phyloP scores from a whole-genome alignment of 345 rosid species.

The Odontarrhena argentea region DNA sequence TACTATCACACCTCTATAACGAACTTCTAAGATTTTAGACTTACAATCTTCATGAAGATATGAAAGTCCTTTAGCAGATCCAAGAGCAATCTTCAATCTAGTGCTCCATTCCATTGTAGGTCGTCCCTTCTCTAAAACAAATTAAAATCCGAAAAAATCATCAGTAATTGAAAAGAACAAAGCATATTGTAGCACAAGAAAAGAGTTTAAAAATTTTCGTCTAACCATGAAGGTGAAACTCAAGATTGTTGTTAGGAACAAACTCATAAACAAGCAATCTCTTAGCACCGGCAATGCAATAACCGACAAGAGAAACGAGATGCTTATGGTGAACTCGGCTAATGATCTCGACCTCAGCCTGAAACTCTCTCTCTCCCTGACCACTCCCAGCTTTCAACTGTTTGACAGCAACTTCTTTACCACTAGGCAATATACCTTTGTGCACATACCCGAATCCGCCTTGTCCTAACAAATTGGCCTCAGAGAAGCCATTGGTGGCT shows the following conservation, averaged over 20 bases:
- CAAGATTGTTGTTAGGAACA: conserved; percentile 62
- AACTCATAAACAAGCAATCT: conserved; percentile 78
- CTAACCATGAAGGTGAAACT: conserved; percentile 71
- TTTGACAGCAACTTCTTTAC: conserved; percentile 67
- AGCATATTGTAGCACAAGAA: neutral
- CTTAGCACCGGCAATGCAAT: conserved; percentile 53
- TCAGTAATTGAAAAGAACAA: conserved; percentile 5
- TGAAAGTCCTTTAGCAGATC: conserved; percentile 92
- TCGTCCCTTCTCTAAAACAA: conserved; percentile 58
- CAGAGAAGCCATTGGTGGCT: conserved; percentile 70
- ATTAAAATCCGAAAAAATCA: conserved; percentile 3
- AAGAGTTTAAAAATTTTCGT: neutral
- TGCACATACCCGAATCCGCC: conserved; percentile 79
- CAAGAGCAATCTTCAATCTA: conserved; percentile 77
- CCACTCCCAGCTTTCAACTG: conserved; percentile 66
- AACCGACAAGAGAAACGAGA: conserved; percentile 73
- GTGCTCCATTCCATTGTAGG: conserved; percentile 83
- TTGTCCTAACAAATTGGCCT: conserved; percentile 65
- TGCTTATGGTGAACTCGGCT: conserved; percentile 72
- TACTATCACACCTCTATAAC: neutral
- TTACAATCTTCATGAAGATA: conserved; percentile 97
- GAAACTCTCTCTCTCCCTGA: conserved; percentile 69
- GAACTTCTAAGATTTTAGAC: conserved; percentile 11
- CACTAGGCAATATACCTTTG: conserved; percentile 65
- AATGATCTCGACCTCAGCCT: conserved; percentile 71